phyloP scores from a whole-genome alignment of 2,329 filamentous ascomycete species.

The Cylindrodendrum hubeiense region DNA sequence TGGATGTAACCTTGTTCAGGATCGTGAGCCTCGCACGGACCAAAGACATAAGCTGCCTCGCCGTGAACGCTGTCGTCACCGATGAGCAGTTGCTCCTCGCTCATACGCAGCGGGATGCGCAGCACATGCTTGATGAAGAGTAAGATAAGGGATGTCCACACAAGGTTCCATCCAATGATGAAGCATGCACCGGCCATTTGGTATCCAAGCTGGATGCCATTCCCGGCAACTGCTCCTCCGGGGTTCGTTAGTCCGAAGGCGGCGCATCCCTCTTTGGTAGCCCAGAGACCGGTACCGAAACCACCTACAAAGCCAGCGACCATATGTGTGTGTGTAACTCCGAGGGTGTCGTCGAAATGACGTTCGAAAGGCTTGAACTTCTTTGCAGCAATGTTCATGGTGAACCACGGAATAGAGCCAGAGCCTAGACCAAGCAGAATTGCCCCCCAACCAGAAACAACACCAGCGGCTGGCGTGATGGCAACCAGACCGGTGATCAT shows the following conservation, averaged over 20 bases:
- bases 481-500: slow-evolving; percentile 30
- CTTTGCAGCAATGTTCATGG: slow-evolving; percentile 28
- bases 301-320: slow-evolving; percentile 29
- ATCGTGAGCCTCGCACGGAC: slow-evolving; percentile 24
- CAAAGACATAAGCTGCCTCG: slow-evolving; percentile 26
- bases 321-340: slow-evolving; percentile 27
- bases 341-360: slow-evolving; percentile 24
- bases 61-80: slow-evolving; percentile 26
- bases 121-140: slow-evolving; percentile 28
- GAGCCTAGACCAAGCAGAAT: slow-evolving; percentile 26
- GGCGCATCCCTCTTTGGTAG: slow-evolving; percentile 25
- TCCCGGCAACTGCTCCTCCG: slow-evolving; percentile 25
- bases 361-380: slow-evolving; percentile 17
- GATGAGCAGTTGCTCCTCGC: slow-evolving; percentile 16
- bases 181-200: slow-evolving; percentile 30
- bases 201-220: slow-evolving; percentile 29
- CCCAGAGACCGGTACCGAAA: slow-evolving; percentile 29
- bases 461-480: slow-evolving; percentile 27
- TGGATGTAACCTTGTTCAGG: slow-evolving; percentile 21
- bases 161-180: slow-evolving; percentile 26
- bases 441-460: slow-evolving; percentile 28
- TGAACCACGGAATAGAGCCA: slow-evolving; percentile 24
- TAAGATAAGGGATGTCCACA: slow-evolving; percentile 26
- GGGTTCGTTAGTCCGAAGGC: slow-evolving; percentile 29
- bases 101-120: slow-evolving; percentile 26